phyloP scores from a whole-genome alignment of 2,329 filamentous ascomycete genomes.

The Laburnicola sp. region DNA sequence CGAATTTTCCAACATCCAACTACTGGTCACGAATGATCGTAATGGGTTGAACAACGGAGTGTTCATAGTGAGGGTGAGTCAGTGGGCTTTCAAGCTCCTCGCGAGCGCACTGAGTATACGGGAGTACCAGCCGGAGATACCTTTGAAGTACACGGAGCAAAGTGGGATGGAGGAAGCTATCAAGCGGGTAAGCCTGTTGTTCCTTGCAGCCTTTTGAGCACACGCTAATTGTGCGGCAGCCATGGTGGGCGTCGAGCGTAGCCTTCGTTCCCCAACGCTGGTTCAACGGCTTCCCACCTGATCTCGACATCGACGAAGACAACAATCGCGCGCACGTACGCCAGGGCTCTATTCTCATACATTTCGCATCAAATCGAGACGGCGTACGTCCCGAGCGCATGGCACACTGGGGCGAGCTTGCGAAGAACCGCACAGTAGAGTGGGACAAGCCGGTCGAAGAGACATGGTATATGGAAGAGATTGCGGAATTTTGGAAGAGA shows the following conservation, averaged over 20 bases:
- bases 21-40: constrained; percentile 45
- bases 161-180: constrained; percentile 31
- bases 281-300: constrained; percentile 34
- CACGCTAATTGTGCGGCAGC: constrained; percentile 9
- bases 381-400: constrained; percentile 19
- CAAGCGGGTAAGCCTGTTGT: constrained; percentile 16
- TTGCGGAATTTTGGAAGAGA: constrained; percentile 19
- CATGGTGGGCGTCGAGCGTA: constrained; percentile 20
- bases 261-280: constrained; percentile 33
- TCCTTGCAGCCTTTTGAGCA: not conserved
- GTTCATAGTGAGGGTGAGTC: constrained; percentile 44
- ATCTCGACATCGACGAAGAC: not conserved
- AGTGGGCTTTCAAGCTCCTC: constrained; percentile 45
- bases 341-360: constrained; percentile 19
- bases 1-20: constrained; percentile 41
- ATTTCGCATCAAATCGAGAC: constrained; percentile 22
- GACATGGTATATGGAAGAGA: constrained; percentile 18
- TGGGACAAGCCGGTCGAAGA: constrained; percentile 18
- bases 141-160: constrained; percentile 30
- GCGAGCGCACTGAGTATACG: constrained; percentile 44
- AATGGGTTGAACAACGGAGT: constrained; percentile 49
- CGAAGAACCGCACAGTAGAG: constrained; percentile 14
- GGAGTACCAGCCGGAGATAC: constrained; percentile 37
- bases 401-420: constrained; percentile 17
- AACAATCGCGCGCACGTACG: constrained; percentile 4